Base-by-base conservation (phyloP, 2,329 filamentous ascomycete genomes). In the Knufia fluminis region DNA sequence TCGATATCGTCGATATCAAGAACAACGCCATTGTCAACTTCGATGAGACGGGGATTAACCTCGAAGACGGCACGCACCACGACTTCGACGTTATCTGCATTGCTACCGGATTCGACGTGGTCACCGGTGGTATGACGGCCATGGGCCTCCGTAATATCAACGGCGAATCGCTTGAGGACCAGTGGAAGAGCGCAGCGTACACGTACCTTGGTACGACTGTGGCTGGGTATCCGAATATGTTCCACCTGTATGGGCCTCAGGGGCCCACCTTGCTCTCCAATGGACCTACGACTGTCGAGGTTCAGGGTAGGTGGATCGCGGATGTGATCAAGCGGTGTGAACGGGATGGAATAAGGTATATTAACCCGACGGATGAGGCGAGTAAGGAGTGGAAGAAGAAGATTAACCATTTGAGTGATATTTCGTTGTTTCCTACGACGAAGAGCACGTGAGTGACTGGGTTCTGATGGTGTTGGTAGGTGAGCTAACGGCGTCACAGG, bases 231-330 rank as follows among this genome's bases (percentile, higher is more conserved):
- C 70, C 71, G 0, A 76, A 77, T 39, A 66, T 75, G 64, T 74
- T 76, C 61, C 69, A 69, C 49, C 55, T 74, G 45, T 80, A 79
- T 56, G 76, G 77, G 0, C 64, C 71, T 1, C 78, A 82, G 22
- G 74, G 67, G 0, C 78, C 78, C 0, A 79, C 76, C 0, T 68
- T 76, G 0, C 62, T 80, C 2, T 62, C 67, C 58, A 82, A 81
- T 55, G 78, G 77, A 0, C 79, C 79, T 0, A 70, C 73, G 0
- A 70, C 66, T 1, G 70, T 75, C 14, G 76, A 80, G 55, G 57
- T 77, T 0, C 79, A 82, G 57, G 78, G 76, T 2, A 66, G 74
- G 0, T 82, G 76, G 77, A 59, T 59, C 50, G 65, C 68, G 14
- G 71, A 76, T 41, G 60, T 62, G 38, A 76, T 82, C 48, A 62